These are phyloP conservation scores for Zea luxurians DNA, from an alignment of 176 grass and related monocot genomes.

Conservation along the genomic window DNA sequence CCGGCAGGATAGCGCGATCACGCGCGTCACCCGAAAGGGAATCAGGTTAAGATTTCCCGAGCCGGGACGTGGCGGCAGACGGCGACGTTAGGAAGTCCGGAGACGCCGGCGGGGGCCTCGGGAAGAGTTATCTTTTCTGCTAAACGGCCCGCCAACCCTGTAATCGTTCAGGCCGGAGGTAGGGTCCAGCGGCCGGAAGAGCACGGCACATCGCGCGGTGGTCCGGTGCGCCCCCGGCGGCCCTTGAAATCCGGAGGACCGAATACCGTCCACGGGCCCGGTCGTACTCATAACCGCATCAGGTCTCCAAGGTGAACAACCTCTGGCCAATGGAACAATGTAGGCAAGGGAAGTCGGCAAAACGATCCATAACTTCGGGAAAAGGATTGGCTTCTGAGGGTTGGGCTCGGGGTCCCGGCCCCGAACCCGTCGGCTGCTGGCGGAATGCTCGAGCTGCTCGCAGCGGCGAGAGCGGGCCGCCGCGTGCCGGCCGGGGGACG, in stretches of 20 bases:
- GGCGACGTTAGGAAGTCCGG: too few species aligned
- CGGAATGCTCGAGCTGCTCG: constrained; percentile 18
- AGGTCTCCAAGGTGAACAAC: constrained; percentile 82
- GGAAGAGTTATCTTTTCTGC: too few species aligned
- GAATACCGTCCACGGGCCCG: constrained; percentile 47
- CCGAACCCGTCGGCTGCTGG: constrained; percentile 13
- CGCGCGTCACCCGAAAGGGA: too few species aligned
- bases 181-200: constrained; percentile 66
- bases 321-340: constrained; percentile 77
- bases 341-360: constrained; percentile 43
- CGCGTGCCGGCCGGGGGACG: constrained; percentile 16
- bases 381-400: constrained; percentile 72
- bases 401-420: constrained; percentile 54
- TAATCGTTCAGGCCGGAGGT: constrained; percentile 63
- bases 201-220: constrained; percentile 64
- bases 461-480: constrained; percentile 24
- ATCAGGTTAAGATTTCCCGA: too few species aligned
- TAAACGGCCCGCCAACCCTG: too few species aligned
- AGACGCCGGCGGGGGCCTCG: too few species aligned
- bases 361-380: constrained; percentile 74
- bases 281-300: constrained; percentile 86
- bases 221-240: constrained; percentile 55
- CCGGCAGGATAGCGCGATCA: not conserved
- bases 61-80: too few species aligned
- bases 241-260: constrained; percentile 42